Conservation (phyloP, 2,329 filamentous ascomycete species). For the Sphaerostilbella broomeana region DNA sequence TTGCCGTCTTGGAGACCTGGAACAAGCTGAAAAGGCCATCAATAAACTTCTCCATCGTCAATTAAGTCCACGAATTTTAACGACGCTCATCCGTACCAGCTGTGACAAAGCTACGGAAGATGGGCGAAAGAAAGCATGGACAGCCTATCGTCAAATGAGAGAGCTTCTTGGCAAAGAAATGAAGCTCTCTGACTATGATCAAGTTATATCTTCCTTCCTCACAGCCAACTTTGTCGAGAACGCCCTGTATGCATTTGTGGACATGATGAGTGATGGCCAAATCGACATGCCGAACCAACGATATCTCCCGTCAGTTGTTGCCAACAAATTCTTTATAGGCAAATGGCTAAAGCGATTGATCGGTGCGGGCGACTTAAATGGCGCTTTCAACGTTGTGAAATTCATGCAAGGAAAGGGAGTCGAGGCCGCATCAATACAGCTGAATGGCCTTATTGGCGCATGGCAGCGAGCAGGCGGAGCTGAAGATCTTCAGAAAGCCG, state of each 20-base stretch:
- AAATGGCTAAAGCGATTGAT: conserved; percentile 86
- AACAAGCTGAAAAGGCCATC: conserved; percentile 51
- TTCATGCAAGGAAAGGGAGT: conserved; percentile 68
- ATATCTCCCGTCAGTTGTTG: conserved; percentile 42
- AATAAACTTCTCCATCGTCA: conserved; percentile 45
- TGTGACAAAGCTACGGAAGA: conserved; percentile 44
- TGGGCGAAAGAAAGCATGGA: conserved; percentile 54
- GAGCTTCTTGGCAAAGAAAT: conserved; percentile 53
- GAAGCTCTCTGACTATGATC: conserved; percentile 69
- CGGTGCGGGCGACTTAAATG: conserved; percentile 61
- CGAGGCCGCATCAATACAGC: conserved; percentile 62
- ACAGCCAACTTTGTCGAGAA: conserved; percentile 56
- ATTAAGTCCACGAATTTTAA: conserved; percentile 49
- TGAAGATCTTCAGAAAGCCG: conserved; percentile 52
- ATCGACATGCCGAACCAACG: conserved; percentile 41
- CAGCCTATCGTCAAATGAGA: conserved; percentile 59
- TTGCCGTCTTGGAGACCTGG: conserved; percentile 49
- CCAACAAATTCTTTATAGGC: conserved; percentile 76
- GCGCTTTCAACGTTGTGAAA: conserved; percentile 64
- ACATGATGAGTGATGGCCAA: conserved; percentile 71
- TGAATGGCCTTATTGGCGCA: conserved; percentile 76
- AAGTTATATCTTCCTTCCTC: conserved; percentile 64
- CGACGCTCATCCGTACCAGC: conserved; percentile 65
- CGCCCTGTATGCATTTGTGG: conserved; percentile 71
- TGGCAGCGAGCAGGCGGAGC: conserved; percentile 61